Base-by-base conservation (phyloP, 2,329 filamentous ascomycete genomes). In the Claviceps sp. region DNA sequence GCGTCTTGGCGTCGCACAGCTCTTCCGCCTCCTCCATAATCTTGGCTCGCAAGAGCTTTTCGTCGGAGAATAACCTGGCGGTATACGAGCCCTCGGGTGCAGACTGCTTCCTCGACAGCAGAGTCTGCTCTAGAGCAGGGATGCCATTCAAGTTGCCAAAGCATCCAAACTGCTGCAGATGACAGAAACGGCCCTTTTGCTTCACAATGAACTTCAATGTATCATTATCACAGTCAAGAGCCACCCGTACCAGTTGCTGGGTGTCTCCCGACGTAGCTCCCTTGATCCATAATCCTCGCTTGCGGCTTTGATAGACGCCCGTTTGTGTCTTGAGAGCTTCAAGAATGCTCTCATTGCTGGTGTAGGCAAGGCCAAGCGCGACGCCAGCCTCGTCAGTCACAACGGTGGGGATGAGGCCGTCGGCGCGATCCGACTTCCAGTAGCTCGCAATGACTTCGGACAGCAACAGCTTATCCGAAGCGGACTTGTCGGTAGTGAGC, bases 11-110 rank as follows among this genome's bases (percentile, higher is more conserved):
- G 57, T 93, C 82, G 63, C 91, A 96, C 43, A 98, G 77, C 71
- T 98, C 93, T 62, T 94, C 87, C 0, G 93, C 93, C 67, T 98
- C 93, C 68, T 98, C 93, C 82, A 97, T 94, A 52, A 98, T 96
- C 76, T 98, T 98, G 3, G 93, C 93, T 44, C 87, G 79, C 50
- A 96, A 71, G 51, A 98, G 77, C 66, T 94, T 90, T 59, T 88
- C 80, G 57, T 98, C 93, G 17, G 85, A 90, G 74, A 97, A 98
- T 1, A 98, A 74, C 37, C 91, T 78, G 17, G 89, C 88, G 4
- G 93, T 98, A 68, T 98, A 98, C 13, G 93, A 98, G 1, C 90
- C 91, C 57, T 78, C 78, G 0, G 93, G 91, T 0, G 91, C 90
- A 17, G 86, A 88, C 43, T 78, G 70, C 66, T 93, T 95, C 60